Base-by-base conservation (phyloP, 148 eudicot genomes). In the Rheum nobile region DNA sequence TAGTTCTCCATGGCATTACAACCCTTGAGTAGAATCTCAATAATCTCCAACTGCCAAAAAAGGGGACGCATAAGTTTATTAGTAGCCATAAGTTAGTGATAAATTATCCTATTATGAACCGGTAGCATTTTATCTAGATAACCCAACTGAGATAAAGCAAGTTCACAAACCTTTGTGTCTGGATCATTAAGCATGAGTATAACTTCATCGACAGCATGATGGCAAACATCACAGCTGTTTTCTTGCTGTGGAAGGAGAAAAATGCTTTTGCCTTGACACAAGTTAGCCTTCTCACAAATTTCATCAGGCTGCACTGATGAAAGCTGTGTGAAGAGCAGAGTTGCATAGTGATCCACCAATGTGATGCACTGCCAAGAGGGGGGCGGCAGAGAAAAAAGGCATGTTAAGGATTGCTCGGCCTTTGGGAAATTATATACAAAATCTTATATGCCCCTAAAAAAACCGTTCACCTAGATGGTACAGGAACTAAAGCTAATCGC, bases 311-410 rank as follows among this genome's bases (percentile, higher is more conserved):
- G 57, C 54, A 89, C 75, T 14, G 79, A 70, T 46, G 89, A 83
- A 72, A 91, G 74, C 80, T 91, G 86, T 39, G 61, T 46, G 88
- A 91, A 94, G 79, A 94, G 83, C 29, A 87, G 81, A 73, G 88
- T 87, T 71, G 88, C 96, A 71, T 91, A 91, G 73, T 85, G 79
- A 80, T 89, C 92, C 83, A 91, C 96, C 90, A 94, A 43, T 47
- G 71, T 46, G 52, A 76, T 76, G 79, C 98, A 94, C 98, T 91
- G 91, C 78, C 80, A 83, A 67, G 34, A 73, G 39, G 13, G 19
- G 19, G 54, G 8, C 2, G 0, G 22, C 21, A 3, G 6, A 22
- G 3, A n/a, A 48, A 48, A 17, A 19, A 48, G n/a, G n/a, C 22
- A 48, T 17, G 54, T n/a, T 48, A 2, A 17, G 17, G n/a, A 48